These are phyloP conservation scores for Venturia oleaginea DNA, from an alignment of 2,329 filamentous ascomycete species.

Conservation along the genomic window DNA sequence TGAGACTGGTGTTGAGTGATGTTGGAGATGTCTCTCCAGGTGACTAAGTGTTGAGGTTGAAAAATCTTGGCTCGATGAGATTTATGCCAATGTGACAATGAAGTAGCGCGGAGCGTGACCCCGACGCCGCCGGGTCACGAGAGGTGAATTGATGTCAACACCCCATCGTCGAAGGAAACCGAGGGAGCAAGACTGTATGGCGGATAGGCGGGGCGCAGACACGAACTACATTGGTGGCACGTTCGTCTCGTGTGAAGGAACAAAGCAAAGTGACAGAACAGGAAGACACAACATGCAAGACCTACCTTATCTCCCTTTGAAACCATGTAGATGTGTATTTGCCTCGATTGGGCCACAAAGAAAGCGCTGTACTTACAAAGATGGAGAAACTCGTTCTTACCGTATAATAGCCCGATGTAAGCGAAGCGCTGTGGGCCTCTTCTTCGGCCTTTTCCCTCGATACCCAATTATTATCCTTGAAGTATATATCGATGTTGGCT, in stretches of 20 bases:
- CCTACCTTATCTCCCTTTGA: background rate
- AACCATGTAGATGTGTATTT: background rate
- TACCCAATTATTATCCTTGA: background rate
- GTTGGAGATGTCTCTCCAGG: background rate
- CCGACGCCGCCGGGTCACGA: background rate
- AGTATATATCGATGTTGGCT: background rate
- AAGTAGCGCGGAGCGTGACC: background rate
- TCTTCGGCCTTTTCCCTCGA: background rate
- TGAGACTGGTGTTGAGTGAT: background rate
- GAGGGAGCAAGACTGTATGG: background rate
- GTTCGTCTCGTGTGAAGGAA: background rate
- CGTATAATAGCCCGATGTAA: background rate
- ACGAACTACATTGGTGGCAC: background rate
- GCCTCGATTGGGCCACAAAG: background rate
- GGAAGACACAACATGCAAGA: background rate
- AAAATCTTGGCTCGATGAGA: background rate
- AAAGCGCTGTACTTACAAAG: background rate
- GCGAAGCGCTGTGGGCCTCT: background rate
- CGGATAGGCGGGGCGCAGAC: background rate
- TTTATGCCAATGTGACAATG: background rate
- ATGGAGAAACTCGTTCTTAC: background rate
- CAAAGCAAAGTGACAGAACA: background rate
- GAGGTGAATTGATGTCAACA: background rate
- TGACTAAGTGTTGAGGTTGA: background rate
- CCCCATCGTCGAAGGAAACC: background rate